Conservation (phyloP, 2,329 filamentous ascomycete genomes). For the Aureobasidium musti region DNA sequence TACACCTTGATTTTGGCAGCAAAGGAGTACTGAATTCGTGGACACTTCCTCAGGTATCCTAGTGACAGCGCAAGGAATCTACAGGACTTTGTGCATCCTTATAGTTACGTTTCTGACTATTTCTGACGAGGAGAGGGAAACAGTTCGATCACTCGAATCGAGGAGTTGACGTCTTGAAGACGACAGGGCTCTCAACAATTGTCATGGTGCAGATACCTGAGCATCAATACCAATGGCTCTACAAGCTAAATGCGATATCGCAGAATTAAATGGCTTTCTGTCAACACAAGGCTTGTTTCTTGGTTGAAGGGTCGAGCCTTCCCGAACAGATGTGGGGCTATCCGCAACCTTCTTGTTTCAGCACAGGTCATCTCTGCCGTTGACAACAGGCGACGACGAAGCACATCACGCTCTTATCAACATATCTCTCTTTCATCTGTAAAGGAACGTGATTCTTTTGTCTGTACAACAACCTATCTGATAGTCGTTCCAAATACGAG, state of each 20-base stretch:
- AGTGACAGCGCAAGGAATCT: neutral
- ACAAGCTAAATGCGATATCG: neutral
- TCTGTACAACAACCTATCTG: neutral
- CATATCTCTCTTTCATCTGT: neutral
- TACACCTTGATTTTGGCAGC: slow-evolving; percentile 1
- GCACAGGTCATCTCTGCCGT: slow-evolving; percentile 8
- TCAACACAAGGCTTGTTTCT: slow-evolving; percentile 23
- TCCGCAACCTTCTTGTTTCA: slow-evolving; percentile 26
- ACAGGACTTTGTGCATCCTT: neutral
- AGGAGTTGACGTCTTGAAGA: neutral
- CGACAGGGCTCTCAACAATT: no score
- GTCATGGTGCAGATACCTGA: neutral
- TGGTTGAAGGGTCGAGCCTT: slow-evolving; percentile 24
- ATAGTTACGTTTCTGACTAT: no score
- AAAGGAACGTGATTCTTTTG: neutral
- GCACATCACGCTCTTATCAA: neutral
- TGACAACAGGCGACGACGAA: neutral
- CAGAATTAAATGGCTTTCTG: slow-evolving; percentile 3
- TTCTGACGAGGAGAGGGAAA: neutral
- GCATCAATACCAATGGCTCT: neutral
- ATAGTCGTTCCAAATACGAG: neutral
- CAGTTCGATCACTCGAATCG: neutral
- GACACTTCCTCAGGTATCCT: neutral
- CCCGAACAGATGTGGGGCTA: slow-evolving; percentile 17
- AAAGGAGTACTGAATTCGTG: neutral